phyloP scores from a whole-genome alignment of 495 filamentous ascomycete genomes.

The Penicillium daleae region DNA sequence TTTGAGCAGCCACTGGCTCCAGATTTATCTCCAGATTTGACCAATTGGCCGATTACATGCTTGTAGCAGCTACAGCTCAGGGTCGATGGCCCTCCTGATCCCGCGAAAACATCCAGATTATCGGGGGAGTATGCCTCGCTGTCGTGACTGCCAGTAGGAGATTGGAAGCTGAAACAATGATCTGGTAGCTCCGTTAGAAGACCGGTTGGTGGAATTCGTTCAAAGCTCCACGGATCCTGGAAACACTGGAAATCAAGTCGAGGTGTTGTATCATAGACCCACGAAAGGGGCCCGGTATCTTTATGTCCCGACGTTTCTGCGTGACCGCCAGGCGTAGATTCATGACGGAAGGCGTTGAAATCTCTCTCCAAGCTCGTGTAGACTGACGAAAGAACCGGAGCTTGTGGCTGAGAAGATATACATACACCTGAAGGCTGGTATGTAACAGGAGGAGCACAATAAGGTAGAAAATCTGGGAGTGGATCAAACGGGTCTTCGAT shows the following conservation, averaged over 20 bases:
- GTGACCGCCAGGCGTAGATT: neutral
- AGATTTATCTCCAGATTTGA: constrained; percentile 8
- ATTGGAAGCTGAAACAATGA: constrained; percentile 9
- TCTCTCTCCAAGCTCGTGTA: constrained; percentile 2
- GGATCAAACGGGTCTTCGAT: constrained; percentile 21
- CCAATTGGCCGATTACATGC: constrained; percentile 16
- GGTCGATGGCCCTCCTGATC: neutral
- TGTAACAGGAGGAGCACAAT: neutral
- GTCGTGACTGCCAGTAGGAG: constrained; percentile 7
- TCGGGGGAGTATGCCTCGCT: constrained; percentile 14
- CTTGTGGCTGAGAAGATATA: neutral
- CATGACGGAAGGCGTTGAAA: neutral
- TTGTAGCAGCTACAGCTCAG: constrained; percentile 21
- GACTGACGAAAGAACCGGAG: neutral
- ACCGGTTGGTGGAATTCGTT: neutral
- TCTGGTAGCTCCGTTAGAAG: constrained; percentile 1
- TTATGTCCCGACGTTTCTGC: neutral
- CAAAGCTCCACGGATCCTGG: constrained; percentile 8
- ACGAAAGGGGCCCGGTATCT: neutral
- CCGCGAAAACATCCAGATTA: neutral
- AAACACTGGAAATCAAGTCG: neutral
- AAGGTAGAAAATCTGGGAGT: constrained; percentile 7
- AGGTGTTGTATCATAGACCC: neutral
- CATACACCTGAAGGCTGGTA: neutral
- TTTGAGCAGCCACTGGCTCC: constrained; percentile 17